Conservation (phyloP, 2,329 filamentous ascomycete species). For the Aspergillus ochraceoroseus region DNA sequence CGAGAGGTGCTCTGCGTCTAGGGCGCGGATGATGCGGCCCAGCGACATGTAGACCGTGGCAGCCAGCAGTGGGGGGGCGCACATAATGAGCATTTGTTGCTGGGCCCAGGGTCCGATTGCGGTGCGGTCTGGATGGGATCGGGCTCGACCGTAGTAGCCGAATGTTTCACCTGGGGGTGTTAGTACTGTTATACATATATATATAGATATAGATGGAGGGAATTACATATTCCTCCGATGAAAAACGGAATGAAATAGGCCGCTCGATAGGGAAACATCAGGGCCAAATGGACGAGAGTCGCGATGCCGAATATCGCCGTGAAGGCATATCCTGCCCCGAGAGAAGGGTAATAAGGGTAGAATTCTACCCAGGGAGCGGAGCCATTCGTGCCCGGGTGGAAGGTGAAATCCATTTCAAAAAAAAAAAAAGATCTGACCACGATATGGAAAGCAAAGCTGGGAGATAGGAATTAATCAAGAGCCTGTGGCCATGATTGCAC, state of each 20-base stretch:
- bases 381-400: conserved; percentile 31
- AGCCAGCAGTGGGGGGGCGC: conserved; percentile 29
- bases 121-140: conserved; percentile 36
- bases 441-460: not conserved
- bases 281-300: conserved; percentile 29
- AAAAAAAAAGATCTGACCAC: not conserved
- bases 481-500: not conserved
- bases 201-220: too few relatives aligned
- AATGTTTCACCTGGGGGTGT: conserved; percentile 53
- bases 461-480: not conserved
- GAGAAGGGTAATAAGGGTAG: conserved; percentile 37
- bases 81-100: conserved; percentile 27
- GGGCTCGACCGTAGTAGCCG: conserved; percentile 50
- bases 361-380: conserved; percentile 32
- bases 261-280: conserved; percentile 31
- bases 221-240: conserved; percentile 37
- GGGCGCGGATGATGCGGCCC: conserved; percentile 27
- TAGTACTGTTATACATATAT: too few relatives aligned
- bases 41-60: conserved; percentile 31
- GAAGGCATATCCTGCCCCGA: conserved; percentile 35
- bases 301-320: conserved; percentile 33
- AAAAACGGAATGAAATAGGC: conserved; percentile 39
- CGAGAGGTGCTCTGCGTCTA: conserved; percentile 23
- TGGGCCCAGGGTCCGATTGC: conserved; percentile 28
- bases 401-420: conserved; percentile 32